These are phyloP conservation scores for Sabuloglossum arenarium DNA, from an alignment of 495 filamentous ascomycete species.

Conservation along the genomic window DNA sequence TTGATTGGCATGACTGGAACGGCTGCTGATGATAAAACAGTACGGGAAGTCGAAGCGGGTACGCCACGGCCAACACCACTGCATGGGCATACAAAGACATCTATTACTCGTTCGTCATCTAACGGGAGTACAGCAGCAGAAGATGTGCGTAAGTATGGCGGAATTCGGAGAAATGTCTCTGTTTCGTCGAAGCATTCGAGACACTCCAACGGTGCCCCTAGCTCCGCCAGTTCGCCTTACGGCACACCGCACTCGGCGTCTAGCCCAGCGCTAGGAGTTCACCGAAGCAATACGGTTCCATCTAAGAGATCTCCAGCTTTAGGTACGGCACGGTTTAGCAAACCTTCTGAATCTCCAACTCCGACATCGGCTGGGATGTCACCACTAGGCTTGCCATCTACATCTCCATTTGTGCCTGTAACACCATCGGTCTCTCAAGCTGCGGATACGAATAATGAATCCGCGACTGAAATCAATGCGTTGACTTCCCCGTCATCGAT, in stretches of 20 bases:
- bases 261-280: slow-evolving; percentile 40
- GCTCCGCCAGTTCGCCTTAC: slow-evolving; percentile 24
- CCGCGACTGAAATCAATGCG: background rate
- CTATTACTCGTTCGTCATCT: slow-evolving; percentile 55
- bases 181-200: slow-evolving; percentile 45
- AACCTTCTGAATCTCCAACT: slow-evolving; percentile 18
- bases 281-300: slow-evolving; percentile 88
- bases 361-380: slow-evolving; percentile 7
- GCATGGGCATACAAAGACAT: slow-evolving; percentile 26
- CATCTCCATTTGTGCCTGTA: background rate
- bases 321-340: slow-evolving; percentile 25
- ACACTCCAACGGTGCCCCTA: slow-evolving; percentile 46
- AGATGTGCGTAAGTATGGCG: slow-evolving; percentile 59
- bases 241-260: slow-evolving; percentile 18
- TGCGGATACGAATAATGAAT: background rate
- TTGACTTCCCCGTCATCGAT: background rate
- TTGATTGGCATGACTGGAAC: slow-evolving; percentile 89
- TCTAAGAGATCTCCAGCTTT: slow-evolving; percentile 71
- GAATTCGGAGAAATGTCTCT: slow-evolving; percentile 68
- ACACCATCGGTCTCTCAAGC: background rate
- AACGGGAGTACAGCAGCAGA: slow-evolving; percentile 74
- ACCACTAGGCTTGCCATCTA: background rate
- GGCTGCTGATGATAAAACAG: slow-evolving; percentile 67
- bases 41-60: slow-evolving; percentile 61
- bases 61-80: slow-evolving; percentile 18